These are phyloP conservation scores for Syzygium grande DNA, from an alignment of 345 rosid genomes.

Conservation along the genomic window DNA sequence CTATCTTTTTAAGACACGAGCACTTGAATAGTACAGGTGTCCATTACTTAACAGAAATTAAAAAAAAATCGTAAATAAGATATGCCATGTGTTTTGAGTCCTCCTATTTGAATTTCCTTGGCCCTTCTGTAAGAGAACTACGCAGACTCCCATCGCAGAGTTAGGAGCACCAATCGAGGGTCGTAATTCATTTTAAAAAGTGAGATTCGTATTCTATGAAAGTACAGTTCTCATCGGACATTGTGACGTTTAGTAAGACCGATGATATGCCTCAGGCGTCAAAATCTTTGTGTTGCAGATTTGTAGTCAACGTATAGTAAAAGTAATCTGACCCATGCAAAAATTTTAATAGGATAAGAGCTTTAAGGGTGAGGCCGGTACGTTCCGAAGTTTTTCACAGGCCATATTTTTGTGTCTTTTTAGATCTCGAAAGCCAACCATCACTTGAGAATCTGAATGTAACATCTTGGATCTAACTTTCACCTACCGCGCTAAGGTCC, in stretches of 20 bases:
- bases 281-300: not conserved
- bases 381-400: too few species aligned
- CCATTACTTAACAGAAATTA: not conserved
- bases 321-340: not conserved
- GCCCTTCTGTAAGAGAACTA: not conserved
- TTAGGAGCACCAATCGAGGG: not conserved
- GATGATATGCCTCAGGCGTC: accelerated
- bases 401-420: not conserved
- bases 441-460: not conserved
- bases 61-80: not conserved
- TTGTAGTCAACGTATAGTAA: not conserved
- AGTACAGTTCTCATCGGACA: not conserved
- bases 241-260: not conserved
- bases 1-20: not conserved
- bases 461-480: not conserved
- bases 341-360: not conserved
- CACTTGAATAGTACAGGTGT: not conserved
- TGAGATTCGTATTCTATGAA: not conserved
- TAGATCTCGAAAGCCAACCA: not conserved
- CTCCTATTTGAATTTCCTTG: not conserved
- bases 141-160: too few species aligned
- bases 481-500: not conserved
- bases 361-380: too few species aligned
- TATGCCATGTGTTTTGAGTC: not conserved
- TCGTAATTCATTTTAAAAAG: not conserved